Evolutionary conservation across 306 rosid species (phyloP).

Genomic region (Rosa persica): DNA sequence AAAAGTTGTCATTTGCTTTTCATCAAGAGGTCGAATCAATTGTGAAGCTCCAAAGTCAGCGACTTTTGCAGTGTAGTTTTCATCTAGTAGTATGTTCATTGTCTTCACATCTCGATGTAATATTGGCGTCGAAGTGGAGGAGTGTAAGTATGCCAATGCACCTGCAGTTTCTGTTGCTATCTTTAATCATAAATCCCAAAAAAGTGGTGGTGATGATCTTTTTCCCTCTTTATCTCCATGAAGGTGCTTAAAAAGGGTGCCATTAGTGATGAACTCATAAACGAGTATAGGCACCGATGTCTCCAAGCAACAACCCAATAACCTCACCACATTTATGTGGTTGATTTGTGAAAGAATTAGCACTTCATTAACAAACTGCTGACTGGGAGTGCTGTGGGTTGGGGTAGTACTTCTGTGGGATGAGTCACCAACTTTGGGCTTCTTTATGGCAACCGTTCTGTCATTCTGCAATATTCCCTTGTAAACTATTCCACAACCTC

Average conservation of each 20-base stretch:
- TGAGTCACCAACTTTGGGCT: neutral
- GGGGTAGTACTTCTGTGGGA: neutral
- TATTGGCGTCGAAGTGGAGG: neutral
- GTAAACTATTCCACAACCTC: conserved; percentile 20
- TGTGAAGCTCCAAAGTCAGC: conserved; percentile 8
- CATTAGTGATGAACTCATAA: conserved; percentile 1
- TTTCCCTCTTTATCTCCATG: neutral
- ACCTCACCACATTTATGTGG: conserved; percentile 5
- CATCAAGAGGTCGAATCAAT: neutral
- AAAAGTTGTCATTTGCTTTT: neutral
- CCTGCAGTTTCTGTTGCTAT: conserved; percentile 11
- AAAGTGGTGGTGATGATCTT: neutral
- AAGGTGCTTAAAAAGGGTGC: conserved; percentile 5
- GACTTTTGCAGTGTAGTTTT: neutral
- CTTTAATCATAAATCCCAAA: neutral
- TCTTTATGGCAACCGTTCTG: neutral
- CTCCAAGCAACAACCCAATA: conserved; percentile 17
- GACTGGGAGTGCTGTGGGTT: neutral
- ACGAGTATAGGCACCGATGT: neutral
- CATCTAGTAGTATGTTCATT: neutral
- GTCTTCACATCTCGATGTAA: conserved; percentile 11
- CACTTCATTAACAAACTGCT: conserved; percentile 9
- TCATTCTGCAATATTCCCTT: neutral
- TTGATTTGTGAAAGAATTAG: conserved; percentile 11
- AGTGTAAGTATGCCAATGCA: conserved; percentile 15